These are phyloP conservation scores for Fraxinus sp. DNA, from an alignment of 305 asterid species.

Conservation along the genomic window DNA sequence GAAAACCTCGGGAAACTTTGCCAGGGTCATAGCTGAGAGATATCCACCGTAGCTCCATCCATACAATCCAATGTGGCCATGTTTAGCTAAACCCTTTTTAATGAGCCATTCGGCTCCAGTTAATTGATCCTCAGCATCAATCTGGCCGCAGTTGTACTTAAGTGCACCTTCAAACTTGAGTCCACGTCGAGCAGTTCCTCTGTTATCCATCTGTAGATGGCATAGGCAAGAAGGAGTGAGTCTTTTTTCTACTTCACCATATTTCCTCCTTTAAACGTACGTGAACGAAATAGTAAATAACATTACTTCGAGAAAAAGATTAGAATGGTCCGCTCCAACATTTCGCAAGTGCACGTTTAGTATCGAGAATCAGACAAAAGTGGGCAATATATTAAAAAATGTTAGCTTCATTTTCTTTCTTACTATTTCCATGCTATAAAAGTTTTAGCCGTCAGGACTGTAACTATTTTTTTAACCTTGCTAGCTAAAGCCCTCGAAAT, in stretches of 20 bases:
- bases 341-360: background rate
- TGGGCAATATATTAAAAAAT: background rate
- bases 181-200: conserved; percentile 94
- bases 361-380: background rate
- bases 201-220: conserved; percentile 75
- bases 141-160: conserved; percentile 67
- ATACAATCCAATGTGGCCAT: conserved; percentile 66
- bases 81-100: conserved; percentile 57
- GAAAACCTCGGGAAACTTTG: conserved; percentile 65
- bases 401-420: background rate
- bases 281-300: background rate
- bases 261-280: background rate
- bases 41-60: conserved; percentile 99
- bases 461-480: background rate
- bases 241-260: background rate
- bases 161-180: conserved; percentile 77
- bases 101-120: conserved; percentile 84
- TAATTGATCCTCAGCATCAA: conserved; percentile 79
- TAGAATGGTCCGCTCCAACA: background rate
- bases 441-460: background rate
- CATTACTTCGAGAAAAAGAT: background rate
- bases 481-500: background rate
- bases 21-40: conserved; percentile 73
- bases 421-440: background rate
- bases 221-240: conserved; percentile 18